Percentiles rank a stretch among this genome's conserved stretches.
Evolutionary conservation across 305 asterid genomes (phyloP).

Genomic region (Andrographis paniculata): DNA sequence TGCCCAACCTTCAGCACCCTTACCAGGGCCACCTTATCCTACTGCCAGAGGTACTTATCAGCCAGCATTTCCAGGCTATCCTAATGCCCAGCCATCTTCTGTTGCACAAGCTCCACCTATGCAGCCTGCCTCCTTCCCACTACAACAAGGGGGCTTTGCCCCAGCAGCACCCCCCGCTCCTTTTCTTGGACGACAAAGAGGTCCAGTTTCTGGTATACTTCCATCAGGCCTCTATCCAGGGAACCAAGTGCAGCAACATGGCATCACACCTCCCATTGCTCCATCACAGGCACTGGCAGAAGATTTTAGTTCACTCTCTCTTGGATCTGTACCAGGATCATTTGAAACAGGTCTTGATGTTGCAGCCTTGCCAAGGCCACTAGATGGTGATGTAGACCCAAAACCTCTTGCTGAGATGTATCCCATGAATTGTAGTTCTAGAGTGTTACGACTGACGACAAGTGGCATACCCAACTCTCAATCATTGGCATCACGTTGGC

Average conservation of each 20-base stretch:
- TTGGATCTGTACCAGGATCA: constrained; percentile 93
- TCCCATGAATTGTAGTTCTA: constrained; percentile 78
- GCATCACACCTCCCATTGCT: constrained; percentile 58
- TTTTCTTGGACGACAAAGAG: constrained; percentile 57
- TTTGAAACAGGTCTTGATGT: constrained; percentile 71
- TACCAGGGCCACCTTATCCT: constrained; percentile 40
- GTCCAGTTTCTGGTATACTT: constrained; percentile 57
- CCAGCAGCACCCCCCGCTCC: constrained; percentile 46
- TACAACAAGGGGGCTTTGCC: constrained; percentile 55
- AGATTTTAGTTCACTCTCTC: constrained; percentile 86
- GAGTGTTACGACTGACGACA: constrained; percentile 73
- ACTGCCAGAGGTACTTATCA: constrained; percentile 44
- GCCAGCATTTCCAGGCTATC: constrained; percentile 60
- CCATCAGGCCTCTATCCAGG: constrained; percentile 37
- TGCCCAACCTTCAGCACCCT: constrained; percentile 58
- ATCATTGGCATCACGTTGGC: constrained; percentile 96
- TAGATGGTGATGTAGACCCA: constrained; percentile 77
- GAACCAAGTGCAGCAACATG: constrained; percentile 49
- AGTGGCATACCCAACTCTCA: constrained; percentile 88
- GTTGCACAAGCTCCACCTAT: constrained; percentile 47
- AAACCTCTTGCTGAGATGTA: constrained; percentile 57
- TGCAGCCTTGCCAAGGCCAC: constrained; percentile 84
- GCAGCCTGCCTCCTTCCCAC: constrained; percentile 38
- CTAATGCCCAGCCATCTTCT: constrained; percentile 41
- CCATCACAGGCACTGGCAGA: constrained; percentile 62